Base-by-base conservation (phyloP, 169 alveolate species). In the Babesia microti region DNA sequence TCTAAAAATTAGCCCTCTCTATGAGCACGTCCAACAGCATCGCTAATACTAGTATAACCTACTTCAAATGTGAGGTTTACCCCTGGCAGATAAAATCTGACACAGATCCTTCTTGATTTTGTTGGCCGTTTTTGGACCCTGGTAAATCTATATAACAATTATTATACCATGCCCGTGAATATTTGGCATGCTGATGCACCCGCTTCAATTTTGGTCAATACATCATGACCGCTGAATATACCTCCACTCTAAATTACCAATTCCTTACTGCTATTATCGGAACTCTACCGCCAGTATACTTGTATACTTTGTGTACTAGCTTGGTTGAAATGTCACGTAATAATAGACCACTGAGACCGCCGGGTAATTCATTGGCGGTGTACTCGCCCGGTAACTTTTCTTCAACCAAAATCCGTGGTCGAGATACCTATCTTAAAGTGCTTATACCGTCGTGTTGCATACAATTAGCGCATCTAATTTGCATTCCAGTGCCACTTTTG, bases 151-250 rank as follows among this genome's bases (percentile, higher is more conserved):
- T 17, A 4, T 0, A 6, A 7, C 4, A 4, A 21, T 7, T 24
- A 17, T 6, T 0, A 1, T 34, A 84, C 89, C 81, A 84, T 19
- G 21, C 80, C 59, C 0, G 88, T 78, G 68, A 58, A 79, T 37
- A 84, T 33, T 43, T 84, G 89, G 15, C 88, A 81, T 1, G 66
- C 72, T 1, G 89, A 68, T 4, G 91, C 91, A 4, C 91, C 91
- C 0, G 91, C 89, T 34, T 81, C 89, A 4, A 84, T 78, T 59
- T 75, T 70, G 40, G 76, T 84, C 40, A 81, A 56, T 14, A 87
- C 89, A 47, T 84, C 91, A 21, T 41, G 55, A 4, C 88, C 88
- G 1, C 68, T 48, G 27, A 78, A 78, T 41, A 84, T 75, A n/a
- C 91, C 91, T 22, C 91, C 91, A 15, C 86, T 53, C 84, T 76